Evolutionary conservation across 139 green algal genomes (phyloP).

Genomic region (Dunaliella sp.): DNA sequence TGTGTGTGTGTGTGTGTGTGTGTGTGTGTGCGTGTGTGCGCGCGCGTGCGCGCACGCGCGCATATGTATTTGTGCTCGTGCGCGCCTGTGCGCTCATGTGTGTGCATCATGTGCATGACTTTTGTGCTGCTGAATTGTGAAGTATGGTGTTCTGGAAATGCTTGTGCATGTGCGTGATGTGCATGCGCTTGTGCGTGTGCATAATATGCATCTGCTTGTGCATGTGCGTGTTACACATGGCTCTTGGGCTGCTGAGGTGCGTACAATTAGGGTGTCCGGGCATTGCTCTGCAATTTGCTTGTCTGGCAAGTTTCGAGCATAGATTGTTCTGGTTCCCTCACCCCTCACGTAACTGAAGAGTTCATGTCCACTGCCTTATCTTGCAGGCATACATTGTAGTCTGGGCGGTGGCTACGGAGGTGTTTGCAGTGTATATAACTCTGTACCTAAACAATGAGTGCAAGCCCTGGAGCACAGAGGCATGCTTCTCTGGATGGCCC

Average conservation of each 20-base stretch:
- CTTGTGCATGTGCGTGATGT: no score
- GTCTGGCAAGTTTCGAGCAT: neutral
- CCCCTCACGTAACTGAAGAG: neutral
- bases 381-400: conserved; percentile 20
- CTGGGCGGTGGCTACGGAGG: conserved; percentile 11
- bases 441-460: conserved; percentile 35
- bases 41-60: no score
- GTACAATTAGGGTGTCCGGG: neutral
- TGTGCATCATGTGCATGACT: no score
- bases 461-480: conserved; percentile 28
- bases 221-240: neutral
- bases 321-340: no score
- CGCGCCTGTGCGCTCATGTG: no score
- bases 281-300: neutral
- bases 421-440: conserved; percentile 24
- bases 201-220: no score
- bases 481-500: conserved; percentile 37
- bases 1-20: no score
- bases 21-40: no score
- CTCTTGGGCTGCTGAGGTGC: neutral
- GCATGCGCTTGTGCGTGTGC: no score
- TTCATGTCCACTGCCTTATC: neutral
- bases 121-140: no score
- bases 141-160: no score
- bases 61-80: no score